phyloP scores from a whole-genome alignment of 1,284 basidiomycete species.

The Flammula alnicola region DNA sequence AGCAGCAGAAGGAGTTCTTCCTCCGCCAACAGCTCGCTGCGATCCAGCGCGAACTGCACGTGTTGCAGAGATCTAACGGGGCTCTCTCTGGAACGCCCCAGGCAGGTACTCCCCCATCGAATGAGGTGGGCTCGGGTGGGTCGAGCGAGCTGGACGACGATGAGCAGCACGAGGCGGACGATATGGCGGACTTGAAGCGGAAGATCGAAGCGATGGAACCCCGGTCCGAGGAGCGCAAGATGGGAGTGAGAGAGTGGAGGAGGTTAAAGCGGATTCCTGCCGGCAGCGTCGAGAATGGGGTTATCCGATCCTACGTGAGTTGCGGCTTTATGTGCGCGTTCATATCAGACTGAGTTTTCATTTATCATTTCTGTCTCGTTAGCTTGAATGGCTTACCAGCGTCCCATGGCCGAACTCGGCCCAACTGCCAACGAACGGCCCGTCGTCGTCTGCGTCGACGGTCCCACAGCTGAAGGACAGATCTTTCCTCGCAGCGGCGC shows the following conservation, averaged over 20 bases:
- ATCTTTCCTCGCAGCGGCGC: constrained; percentile 66
- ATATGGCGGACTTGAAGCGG: constrained; percentile 78
- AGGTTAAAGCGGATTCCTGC: constrained; percentile 75
- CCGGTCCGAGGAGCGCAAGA: constrained; percentile 78
- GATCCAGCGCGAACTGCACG: constrained; percentile 85
- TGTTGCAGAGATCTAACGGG: constrained; percentile 48
- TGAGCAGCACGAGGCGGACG: constrained; percentile 76
- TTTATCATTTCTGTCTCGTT: constrained; percentile 20
- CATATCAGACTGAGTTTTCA: constrained; percentile 25
- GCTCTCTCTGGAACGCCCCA: background rate
- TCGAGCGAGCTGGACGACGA: constrained; percentile 71
- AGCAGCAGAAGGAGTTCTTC: constrained; percentile 84
- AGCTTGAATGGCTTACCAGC: constrained; percentile 86
- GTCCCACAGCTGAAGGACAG: constrained; percentile 45
- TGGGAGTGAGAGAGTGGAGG: constrained; percentile 84
- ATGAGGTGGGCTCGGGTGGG: constrained; percentile 21
- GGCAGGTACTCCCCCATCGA: constrained; percentile 8
- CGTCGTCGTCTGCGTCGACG: constrained; percentile 29
- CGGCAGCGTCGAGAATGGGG: constrained; percentile 79
- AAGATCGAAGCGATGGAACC: constrained; percentile 81
- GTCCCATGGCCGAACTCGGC: constrained; percentile 70
- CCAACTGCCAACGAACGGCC: constrained; percentile 19
- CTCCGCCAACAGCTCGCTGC: constrained; percentile 87
- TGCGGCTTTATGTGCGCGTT: constrained; percentile 6
- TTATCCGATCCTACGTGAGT: constrained; percentile 76